Evolutionary conservation across 306 rosid species (phyloP).

Genomic region (Argentina anserina): DNA sequence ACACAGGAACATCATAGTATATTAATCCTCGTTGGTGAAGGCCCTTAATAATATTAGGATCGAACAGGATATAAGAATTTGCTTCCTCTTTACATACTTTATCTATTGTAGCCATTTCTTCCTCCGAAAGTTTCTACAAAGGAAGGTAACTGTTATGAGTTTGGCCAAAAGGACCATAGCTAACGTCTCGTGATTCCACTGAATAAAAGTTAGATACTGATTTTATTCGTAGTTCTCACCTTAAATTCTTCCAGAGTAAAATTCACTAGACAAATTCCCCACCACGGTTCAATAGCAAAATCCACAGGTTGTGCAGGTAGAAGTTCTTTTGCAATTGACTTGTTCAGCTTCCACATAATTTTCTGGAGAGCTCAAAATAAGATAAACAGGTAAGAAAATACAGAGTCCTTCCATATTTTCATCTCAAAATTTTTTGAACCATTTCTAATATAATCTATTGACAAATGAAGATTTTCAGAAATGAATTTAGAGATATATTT

Average conservation of each 20-base stretch:
- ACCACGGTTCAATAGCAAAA: constrained; percentile 86
- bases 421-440: not conserved
- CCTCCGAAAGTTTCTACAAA: constrained; percentile 81
- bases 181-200: not conserved
- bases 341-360: constrained; percentile 98
- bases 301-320: constrained; percentile 90
- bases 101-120: constrained; percentile 79
- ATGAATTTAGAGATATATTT: not conserved
- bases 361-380: constrained; percentile 71
- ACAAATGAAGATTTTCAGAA: not conserved
- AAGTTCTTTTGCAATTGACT: constrained; percentile 91
- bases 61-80: constrained; percentile 66
- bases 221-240: constrained; percentile 49
- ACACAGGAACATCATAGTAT: constrained; percentile 84
- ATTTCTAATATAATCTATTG: not conserved
- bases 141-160: constrained; percentile 17
- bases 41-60: constrained; percentile 60
- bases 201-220: not conserved
- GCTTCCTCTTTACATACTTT: constrained; percentile 83
- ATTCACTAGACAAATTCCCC: constrained; percentile 94
- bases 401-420: not conserved
- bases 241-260: constrained; percentile 95
- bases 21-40: constrained; percentile 65
- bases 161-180: constrained; percentile 19
- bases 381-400: constrained; percentile 25